phyloP scores from a whole-genome alignment of 768 basidiomycete genomes.

The Exidia glandulosa region DNA sequence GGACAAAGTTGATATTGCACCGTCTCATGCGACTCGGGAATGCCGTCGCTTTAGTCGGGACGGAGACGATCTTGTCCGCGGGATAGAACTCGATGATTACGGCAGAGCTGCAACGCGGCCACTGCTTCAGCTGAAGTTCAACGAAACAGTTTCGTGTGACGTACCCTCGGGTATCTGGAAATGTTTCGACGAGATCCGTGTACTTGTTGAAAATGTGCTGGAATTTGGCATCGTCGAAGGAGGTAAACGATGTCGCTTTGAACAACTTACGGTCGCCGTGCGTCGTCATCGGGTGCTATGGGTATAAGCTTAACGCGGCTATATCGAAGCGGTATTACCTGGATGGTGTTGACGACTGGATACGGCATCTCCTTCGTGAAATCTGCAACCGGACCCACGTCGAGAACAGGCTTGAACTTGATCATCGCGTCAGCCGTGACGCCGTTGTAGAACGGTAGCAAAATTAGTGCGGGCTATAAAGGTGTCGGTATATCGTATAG shows the following conservation, averaged over 20 bases:
- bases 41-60: neutral
- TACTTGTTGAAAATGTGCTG: neutral
- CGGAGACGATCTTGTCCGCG: neutral
- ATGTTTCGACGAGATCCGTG: too few relatives aligned
- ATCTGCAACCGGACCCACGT: neutral
- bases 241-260: neutral
- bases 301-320: too few relatives aligned
- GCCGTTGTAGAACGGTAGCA: slow-evolving; percentile 2
- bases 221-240: neutral
- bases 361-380: neutral
- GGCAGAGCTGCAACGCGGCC: neutral
- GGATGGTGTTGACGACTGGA: neutral
- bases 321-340: too few relatives aligned
- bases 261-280: neutral
- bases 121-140: too few relatives aligned
- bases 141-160: too few relatives aligned
- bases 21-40: neutral
- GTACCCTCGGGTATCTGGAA: too few relatives aligned
- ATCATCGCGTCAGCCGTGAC: neutral
- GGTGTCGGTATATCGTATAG: neutral
- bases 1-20: neutral
- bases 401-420: neutral
- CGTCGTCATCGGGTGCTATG: neutral
- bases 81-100: neutral
- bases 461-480: neutral